Percentiles rank a stretch among this genome's conserved stretches.
Evolutionary conservation across 192 early-diverging fungal genomes (phyloP).

Genomic region (Phlyctochytrium arcticum): DNA sequence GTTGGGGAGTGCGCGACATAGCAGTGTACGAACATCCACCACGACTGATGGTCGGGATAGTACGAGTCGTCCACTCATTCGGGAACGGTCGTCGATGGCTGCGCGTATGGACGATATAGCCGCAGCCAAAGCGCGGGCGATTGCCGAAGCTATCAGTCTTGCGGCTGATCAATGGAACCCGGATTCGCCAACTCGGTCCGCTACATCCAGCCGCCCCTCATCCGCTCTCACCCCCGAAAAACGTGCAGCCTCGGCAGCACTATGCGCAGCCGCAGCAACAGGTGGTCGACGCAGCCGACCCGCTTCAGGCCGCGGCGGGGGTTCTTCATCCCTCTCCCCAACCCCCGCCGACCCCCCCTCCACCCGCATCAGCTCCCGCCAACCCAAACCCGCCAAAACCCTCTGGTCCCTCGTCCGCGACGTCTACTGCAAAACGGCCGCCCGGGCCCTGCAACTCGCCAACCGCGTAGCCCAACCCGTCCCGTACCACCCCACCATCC

Average conservation of each 20-base stretch:
- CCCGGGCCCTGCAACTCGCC: no score
- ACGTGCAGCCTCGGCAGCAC: neutral
- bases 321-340: no score
- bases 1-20: neutral
- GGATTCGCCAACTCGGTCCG: neutral
- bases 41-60: neutral
- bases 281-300: neutral
- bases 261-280: neutral
- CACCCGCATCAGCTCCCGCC: neutral
- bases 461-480: neutral
- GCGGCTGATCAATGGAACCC: slow-evolving; percentile 3
- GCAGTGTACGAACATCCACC: neutral
- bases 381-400: neutral
- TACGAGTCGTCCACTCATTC: neutral
- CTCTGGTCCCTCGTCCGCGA: slow-evolving; percentile 13
- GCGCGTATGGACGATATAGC: neutral
- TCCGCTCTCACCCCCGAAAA: neutral
- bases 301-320: neutral
- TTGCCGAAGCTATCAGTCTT: neutral
- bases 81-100: neutral
- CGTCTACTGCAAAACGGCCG: neutral
- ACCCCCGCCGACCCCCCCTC: no score
- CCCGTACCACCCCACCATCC: slow-evolving; percentile 32
- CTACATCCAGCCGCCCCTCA: neutral
- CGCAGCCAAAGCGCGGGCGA: neutral